Evolutionary conservation across 306 rosid species (phyloP).

Genomic region (Crataegus laevigata): DNA sequence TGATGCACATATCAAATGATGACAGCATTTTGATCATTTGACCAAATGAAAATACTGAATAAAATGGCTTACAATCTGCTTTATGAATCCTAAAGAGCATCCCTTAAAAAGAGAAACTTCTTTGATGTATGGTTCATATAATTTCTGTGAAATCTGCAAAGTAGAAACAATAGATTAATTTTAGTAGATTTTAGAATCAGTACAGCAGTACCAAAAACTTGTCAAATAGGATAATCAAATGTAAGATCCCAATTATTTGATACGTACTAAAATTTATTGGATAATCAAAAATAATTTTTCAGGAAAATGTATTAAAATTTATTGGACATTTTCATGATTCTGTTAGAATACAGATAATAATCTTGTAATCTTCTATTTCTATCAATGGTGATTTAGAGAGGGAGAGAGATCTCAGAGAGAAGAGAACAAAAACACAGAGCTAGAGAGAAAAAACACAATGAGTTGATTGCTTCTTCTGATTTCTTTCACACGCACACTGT

Average conservation of each 20-base stretch:
- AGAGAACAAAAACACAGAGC: too few species aligned
- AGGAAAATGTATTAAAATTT: too few species aligned
- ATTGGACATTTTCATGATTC: neutral
- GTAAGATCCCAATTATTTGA: neutral
- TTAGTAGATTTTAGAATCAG: neutral
- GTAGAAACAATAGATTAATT: neutral
- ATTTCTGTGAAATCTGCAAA: conserved; percentile 44
- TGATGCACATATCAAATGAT: neutral
- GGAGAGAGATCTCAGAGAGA: too few species aligned
- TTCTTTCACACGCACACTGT: too few species aligned
- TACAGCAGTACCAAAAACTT: neutral
- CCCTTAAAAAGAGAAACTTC: conserved; percentile 45
- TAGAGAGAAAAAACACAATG: too few species aligned
- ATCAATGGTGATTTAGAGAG: too few species aligned
- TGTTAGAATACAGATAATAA: too few species aligned
- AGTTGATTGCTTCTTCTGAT: too few species aligned
- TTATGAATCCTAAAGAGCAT: conserved; percentile 55
- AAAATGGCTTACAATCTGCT: conserved; percentile 43
- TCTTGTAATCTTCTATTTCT: too few species aligned
- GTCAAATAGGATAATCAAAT: neutral
- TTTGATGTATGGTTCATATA: conserved; percentile 44
- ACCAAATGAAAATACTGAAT: neutral
- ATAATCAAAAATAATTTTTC: too few species aligned
- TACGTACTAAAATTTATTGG: too few species aligned
- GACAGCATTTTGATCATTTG: neutral